These are phyloP conservation scores for Cenchrus fungigraminus DNA, from an alignment of 176 grass and related monocot genomes.

Conservation along the genomic window DNA sequence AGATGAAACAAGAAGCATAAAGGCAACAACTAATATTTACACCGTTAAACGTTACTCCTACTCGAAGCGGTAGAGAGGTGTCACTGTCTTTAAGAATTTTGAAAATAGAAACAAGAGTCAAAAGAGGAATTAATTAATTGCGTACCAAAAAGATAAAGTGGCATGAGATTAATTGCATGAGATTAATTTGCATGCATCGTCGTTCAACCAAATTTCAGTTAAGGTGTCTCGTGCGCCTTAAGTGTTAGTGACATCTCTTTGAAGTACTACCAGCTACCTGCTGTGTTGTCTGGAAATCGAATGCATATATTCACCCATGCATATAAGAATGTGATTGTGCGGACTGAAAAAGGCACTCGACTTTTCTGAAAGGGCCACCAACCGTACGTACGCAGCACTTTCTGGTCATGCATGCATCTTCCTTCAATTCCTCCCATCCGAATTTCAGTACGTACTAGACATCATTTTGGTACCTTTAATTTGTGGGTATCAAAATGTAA, in stretches of 20 bases:
- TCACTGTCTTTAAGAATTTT: neutral
- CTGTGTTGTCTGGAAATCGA: too few species aligned
- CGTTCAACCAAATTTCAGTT: slow-evolving; percentile 32
- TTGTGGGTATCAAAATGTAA: too few species aligned
- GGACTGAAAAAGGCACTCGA: slow-evolving; percentile 21
- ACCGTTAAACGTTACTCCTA: neutral
- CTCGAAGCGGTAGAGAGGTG: neutral
- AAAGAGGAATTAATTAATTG: slow-evolving; percentile 20
- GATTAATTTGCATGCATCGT: neutral
- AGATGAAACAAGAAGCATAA: neutral
- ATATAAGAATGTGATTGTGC: neutral
- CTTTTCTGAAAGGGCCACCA: slow-evolving; percentile 16
- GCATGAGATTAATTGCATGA: neutral
- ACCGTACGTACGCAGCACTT: neutral
- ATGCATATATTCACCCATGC: too few species aligned
- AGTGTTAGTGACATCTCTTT: neutral
- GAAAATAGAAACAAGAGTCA: neutral
- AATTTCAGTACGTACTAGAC: neutral
- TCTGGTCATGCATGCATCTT: neutral
- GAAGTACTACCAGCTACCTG: too few species aligned
- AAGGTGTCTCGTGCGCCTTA: neutral
- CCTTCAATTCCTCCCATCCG: neutral
- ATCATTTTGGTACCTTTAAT: too few species aligned
- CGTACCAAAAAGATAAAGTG: slow-evolving; percentile 59
- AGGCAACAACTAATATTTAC: neutral